A percentile compares a stretch with the other conserved stretches of the same genome.
phyloP scores from a whole-genome alignment of 106 monocot species.

The Dioscorea alata region DNA sequence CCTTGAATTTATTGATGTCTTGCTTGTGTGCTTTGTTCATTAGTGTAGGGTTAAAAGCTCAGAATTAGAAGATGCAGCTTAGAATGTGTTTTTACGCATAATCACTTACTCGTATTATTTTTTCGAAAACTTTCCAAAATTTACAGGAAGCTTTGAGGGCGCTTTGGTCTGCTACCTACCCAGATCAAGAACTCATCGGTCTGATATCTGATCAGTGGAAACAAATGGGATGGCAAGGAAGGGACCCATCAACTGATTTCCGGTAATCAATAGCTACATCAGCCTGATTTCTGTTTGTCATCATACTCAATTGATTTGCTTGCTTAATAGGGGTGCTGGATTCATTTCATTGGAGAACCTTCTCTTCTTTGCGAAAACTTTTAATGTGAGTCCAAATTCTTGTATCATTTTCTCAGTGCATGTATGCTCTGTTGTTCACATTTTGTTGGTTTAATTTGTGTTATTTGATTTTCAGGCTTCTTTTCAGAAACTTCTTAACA shows the following conservation, averaged over 20 bases:
- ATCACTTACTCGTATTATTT: no score
- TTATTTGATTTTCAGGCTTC: constrained; percentile 34
- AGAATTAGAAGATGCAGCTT: no score
- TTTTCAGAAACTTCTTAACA: constrained; percentile 66
- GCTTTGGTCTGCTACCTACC: constrained; percentile 82
- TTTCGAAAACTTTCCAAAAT: no score
- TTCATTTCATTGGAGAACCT: constrained; percentile 90
- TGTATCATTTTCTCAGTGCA: background rate
- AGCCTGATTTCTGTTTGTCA: no score
- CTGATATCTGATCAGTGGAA: constrained; percentile 95
- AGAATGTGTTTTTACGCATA: no score
- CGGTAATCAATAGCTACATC: constrained; percentile 30
- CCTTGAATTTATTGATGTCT: no score
- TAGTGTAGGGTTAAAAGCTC: no score
- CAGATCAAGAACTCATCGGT: constrained; percentile 60
- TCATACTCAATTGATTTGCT: no score
- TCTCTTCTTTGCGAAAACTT: constrained; percentile 84
- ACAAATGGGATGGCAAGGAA: constrained; percentile 96
- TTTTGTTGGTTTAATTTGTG: no score
- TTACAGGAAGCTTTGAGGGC: constrained; percentile 75
- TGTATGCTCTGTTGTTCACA: no score
- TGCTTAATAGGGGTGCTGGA: constrained; percentile 59
- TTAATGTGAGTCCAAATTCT: constrained; percentile 42
- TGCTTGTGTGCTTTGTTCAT: no score
- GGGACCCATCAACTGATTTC: constrained; percentile 91